Base-by-base conservation (phyloP, 768 basidiomycete genomes). In the Podaxis rugospora region DNA sequence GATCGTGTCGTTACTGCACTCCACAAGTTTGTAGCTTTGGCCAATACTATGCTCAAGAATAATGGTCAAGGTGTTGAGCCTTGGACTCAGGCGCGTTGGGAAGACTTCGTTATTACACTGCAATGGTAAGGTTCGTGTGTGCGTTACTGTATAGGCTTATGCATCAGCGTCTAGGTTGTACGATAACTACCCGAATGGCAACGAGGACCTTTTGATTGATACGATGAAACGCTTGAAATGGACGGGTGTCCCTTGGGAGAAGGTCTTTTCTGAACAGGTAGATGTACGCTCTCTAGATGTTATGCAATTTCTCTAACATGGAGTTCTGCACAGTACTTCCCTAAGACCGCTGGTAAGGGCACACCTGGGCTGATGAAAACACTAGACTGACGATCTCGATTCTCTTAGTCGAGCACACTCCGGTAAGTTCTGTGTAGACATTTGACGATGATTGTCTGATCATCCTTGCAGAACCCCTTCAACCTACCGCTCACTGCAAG, bases 51-150 rank as follows among this genome's bases (percentile, higher is more conserved):
- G 84, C 68, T 85, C 44, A 54, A 61, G 47, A 76, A 80, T 58
- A 74, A 74, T 44, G 81, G 80, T 13, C 66, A 80, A 62, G 84
- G 83, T 11, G 74, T 83, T n/a, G 83, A 84, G 51, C 67, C 71
- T 1, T 85, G 84, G 83, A 72, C 80, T 13, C 70, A 75, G 27
- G 82, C 83, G 0, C 79, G 84, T 27, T 84, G 83, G 83, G 82
- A 82, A 65, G 83, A 85, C 63, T 84, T 83, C 62, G 80, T 84
- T 23, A 81, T 84, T 2, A 70, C 75, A 21, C 64, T 84, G 64
- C 82, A 84, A 68, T 85, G 83, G 83, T 83, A 67, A 51, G 65
- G n/a, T 27, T 23, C 11, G 9, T 28, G 23, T 37, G 6, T 16
- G 5, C 36, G 3, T 27, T 27, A 25, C 9, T 6, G 27, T 5